Base-by-base conservation (phyloP, 768 basidiomycete species). In the Cystofilobasidium capitatum region DNA sequence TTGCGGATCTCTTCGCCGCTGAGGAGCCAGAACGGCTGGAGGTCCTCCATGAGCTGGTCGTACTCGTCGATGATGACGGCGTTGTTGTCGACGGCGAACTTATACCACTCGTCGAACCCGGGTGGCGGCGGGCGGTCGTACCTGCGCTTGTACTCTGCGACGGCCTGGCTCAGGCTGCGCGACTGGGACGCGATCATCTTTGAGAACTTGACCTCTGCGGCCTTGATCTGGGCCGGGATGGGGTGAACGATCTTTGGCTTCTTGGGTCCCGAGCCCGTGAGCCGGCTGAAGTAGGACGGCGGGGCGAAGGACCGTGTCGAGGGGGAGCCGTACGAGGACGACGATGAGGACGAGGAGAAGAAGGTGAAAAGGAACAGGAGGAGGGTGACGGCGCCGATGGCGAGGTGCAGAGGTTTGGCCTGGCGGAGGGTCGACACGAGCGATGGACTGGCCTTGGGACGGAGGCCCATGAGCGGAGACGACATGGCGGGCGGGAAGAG, bases 11-110 rank as follows among this genome's bases (percentile, higher is more conserved):
- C 89, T 64, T 80, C 82, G 0, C 88, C 87, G 9, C 82, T 80
- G 42, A 96, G 74, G 10, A 81, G 76, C 86, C 88, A 91, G 76
- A 92, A 98, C 0, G 93, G 92, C 29, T 81, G 83, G 59, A 99
- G 78, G 75, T 98, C 94, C 62, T 82, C 80, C 39, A 83, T 74
- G n/a, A 94, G 81, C 67, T 78, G 77, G 70, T 79, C 89, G 73
- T 91, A 97, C 75, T 98, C 94, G 76, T 98, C 94, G 6, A 88
- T 80, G 78, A 98, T 84, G 72, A 85, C 83, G 57, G 89, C 86
- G 8, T 83, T 78, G 76, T 90, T 83, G 65, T 84, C 80, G 75
- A 82, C 79, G 17, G 86, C 88, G 76, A 91, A 97, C 54, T 77
- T 74, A 83, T 85, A 78, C 77, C 78, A 78, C 45, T 76, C 68